Evolutionary conservation across 306 rosid species (phyloP).

Genomic region (Ziziphus jujuba): DNA sequence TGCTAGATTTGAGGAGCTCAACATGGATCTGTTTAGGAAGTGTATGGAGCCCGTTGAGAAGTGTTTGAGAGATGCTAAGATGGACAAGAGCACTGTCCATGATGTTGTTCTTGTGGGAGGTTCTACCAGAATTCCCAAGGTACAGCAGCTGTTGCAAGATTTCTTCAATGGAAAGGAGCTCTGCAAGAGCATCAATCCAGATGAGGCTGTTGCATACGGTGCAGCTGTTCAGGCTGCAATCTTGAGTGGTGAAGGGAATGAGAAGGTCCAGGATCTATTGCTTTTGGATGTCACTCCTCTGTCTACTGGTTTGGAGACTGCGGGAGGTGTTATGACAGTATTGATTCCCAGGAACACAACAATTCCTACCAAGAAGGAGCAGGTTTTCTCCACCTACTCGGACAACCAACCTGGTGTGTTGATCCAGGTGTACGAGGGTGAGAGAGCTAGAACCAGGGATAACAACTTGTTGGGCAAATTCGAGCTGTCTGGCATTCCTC

Average conservation of each 20-base stretch:
- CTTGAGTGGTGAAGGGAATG: conserved; percentile 73
- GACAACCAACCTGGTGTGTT: conserved; percentile 79
- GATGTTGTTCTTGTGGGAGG: conserved; percentile 86
- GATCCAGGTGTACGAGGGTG: conserved; percentile 80
- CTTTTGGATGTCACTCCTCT: conserved; percentile 73
- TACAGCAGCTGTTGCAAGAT: conserved; percentile 71
- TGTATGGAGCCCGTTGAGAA: conserved; percentile 84
- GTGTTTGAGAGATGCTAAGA: conserved; percentile 73
- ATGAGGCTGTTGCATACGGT: conserved; percentile 80
- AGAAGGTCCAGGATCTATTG: conserved; percentile 71
- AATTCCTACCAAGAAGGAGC: conserved; percentile 77
- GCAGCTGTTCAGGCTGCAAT: conserved; percentile 79
- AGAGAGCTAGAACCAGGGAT: conserved; percentile 60
- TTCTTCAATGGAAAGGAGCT: conserved; percentile 79
- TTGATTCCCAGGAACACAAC: conserved; percentile 72
- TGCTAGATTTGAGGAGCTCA: no score
- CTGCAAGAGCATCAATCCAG: conserved; percentile 74
- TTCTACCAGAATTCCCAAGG: conserved; percentile 78
- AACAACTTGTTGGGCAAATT: conserved; percentile 77
- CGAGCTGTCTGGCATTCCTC: conserved; percentile 77
- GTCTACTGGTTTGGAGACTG: conserved; percentile 67
- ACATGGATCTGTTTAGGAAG: no score
- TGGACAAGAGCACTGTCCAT: conserved; percentile 72
- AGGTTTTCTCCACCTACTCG: conserved; percentile 63
- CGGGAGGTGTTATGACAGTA: conserved; percentile 79